Conservation (phyloP, 1,284 basidiomycete genomes). For the Fistulina hepatica region DNA sequence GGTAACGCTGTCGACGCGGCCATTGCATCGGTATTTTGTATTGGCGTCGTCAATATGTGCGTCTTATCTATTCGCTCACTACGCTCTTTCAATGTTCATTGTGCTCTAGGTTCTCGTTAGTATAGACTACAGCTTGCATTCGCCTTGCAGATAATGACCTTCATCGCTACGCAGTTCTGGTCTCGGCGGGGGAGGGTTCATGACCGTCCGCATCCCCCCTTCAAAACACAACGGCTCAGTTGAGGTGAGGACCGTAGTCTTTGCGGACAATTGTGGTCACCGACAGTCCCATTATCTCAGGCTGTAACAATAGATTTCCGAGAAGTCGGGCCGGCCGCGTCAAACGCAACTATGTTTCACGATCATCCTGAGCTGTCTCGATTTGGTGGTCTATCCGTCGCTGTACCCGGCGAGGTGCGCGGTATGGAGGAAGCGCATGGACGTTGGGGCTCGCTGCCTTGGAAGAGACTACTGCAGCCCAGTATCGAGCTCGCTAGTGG, state of each 20-base stretch:
- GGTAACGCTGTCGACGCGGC: slow-evolving; percentile 90
- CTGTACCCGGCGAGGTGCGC: slow-evolving; percentile 78
- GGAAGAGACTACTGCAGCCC: slow-evolving; percentile 70
- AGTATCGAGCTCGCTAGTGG: slow-evolving; percentile 64
- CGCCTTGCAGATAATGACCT: not conserved
- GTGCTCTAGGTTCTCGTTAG: not conserved
- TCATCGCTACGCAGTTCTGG: slow-evolving; percentile 43
- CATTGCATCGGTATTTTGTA: slow-evolving; percentile 72
- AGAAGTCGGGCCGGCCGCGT: slow-evolving; percentile 68
- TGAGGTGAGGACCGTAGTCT: slow-evolving; percentile 23
- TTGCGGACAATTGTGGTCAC: not conserved
- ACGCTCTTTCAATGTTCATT: no score
- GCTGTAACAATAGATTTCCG: slow-evolving; percentile 79
- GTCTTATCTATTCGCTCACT: slow-evolving; percentile 38
- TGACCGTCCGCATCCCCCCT: slow-evolving; percentile 75
- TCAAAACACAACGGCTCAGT: slow-evolving; percentile 25
- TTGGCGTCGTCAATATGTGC: slow-evolving; percentile 85
- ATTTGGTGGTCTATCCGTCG: slow-evolving; percentile 75
- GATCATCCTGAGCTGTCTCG: slow-evolving; percentile 38
- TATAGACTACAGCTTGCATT: not conserved
- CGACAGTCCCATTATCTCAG: not conserved
- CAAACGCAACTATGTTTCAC: slow-evolving; percentile 70
- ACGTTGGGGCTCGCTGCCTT: slow-evolving; percentile 70
- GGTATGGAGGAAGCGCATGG: slow-evolving; percentile 74
- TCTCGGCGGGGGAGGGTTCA: slow-evolving; percentile 88